Evolutionary conservation across 345 rosid species (phyloP).

Genomic region (Eucalyptus decipiens): DNA sequence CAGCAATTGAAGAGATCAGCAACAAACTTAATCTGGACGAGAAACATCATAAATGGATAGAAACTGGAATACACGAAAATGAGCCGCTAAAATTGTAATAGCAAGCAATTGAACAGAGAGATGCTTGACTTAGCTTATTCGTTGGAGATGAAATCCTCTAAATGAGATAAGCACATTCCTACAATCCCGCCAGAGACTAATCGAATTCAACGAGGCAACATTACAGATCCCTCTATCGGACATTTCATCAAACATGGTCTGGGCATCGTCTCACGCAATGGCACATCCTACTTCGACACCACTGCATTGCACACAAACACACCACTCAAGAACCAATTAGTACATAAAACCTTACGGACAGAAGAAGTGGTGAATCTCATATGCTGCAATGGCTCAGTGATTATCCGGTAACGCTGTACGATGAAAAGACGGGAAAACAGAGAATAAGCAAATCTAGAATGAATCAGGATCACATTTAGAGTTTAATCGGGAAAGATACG

Average conservation of each 20-base stretch:
- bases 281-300: not conserved
- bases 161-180: conserved; percentile 16
- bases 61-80: no score
- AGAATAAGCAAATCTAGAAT: not conserved
- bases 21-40: not conserved
- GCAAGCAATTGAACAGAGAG: not conserved
- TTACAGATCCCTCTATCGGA: no score
- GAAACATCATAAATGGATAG: not conserved
- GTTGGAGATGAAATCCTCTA: not conserved
- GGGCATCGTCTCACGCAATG: no score
- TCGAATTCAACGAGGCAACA: not conserved
- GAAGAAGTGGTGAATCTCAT: not conserved
- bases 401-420: not conserved
- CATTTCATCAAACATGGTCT: no score
- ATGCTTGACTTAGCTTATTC: not conserved
- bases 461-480: not conserved
- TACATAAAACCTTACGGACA: not conserved
- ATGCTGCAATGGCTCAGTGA: not conserved
- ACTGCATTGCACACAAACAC: not conserved
- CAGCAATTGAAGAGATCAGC: not conserved
- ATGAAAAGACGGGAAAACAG: not conserved
- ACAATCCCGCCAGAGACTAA: no score
- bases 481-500: not conserved
- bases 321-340: not conserved
- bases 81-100: not conserved